Evolutionary conservation across 345 rosid genomes (phyloP), one percentile per base, ranked within the genome.

Genomic region (Arabidopsis arenosa): DNA sequence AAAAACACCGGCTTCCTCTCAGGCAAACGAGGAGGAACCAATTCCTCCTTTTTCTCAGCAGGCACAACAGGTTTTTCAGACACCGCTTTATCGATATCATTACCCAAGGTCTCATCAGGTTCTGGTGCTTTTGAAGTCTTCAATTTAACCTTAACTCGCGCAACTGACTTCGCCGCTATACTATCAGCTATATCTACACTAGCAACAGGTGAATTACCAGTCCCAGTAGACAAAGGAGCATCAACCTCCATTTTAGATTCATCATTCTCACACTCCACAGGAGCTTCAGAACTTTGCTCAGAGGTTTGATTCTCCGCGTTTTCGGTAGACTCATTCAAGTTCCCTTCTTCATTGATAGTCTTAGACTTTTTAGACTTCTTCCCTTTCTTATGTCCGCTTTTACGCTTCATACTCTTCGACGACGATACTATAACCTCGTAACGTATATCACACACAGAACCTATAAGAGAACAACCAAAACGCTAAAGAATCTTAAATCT

Each of bases 81-180:
- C 43, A 77, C 93, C 63, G 73, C 60, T 37, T 84, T 85, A 63
- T 78, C 93, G 1, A 84, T 79, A 81, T 86, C 95, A 70, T 81
- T 77, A 37, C 80, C 87, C 6, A 73, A 73, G 4, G 70, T 65
- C 14, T 76, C 80, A 60, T 86, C 86, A 3, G 89, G 84, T 44
- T 90, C 96, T 62, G 87, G 73, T 7, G 79, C 40, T 85, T 85
- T 90, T 0, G 93, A 75, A 64, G 89, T 84, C 86, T 88, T 90
- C 56, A 92, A 77, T 85, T 92, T 92, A 35, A 95, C 96, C 83
- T 95, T 90, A 37, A 90, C 92, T 40, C 88, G 88, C 15, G 87
- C 87, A 53, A 85, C 79, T 0, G 88, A 67, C 72, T 83, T 92
- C 2, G 73, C 92, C 0, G 57, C 40, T 9, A 83, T 74, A 47